phyloP scores from a whole-genome alignment of 2,329 filamentous ascomycete species.

The Aspergillus tanneri region DNA sequence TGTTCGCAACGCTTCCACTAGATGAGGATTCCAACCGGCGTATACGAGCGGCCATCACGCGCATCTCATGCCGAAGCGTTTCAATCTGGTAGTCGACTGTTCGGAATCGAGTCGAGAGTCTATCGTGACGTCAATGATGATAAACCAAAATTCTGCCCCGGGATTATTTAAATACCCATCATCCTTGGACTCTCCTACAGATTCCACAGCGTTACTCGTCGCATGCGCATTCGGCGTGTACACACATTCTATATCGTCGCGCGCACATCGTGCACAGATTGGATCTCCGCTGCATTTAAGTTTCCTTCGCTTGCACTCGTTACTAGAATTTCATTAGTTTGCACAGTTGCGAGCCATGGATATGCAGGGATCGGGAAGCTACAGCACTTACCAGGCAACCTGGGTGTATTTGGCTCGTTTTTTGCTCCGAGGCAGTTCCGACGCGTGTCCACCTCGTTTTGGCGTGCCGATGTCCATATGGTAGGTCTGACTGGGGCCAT shows the following conservation, averaged over 20 bases:
- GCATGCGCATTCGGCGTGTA: slow-evolving; percentile 63
- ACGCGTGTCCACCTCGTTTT: slow-evolving; percentile 8
- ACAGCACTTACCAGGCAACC: slow-evolving; percentile 32
- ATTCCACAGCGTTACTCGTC: not conserved
- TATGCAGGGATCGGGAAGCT: too few relatives aligned
- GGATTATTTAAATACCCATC: slow-evolving; percentile 15
- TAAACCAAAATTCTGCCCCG: slow-evolving; percentile 3
- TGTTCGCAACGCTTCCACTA: slow-evolving; percentile 6
- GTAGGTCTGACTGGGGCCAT: too few relatives aligned
- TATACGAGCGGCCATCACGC: slow-evolving; percentile 31
- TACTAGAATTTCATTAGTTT: slow-evolving; percentile 45
- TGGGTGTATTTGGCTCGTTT: slow-evolving; percentile 40
- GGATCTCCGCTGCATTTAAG: slow-evolving; percentile 72
- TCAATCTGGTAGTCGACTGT: slow-evolving; percentile 31
- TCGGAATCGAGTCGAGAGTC: slow-evolving; percentile 21
- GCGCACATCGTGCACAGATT: slow-evolving; percentile 63
- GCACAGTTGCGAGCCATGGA: not conserved
- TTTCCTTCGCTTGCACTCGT: slow-evolving; percentile 73
- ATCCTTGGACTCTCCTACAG: slow-evolving; percentile 15
- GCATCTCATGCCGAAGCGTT: slow-evolving; percentile 30
- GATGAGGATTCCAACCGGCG: slow-evolving; percentile 27
- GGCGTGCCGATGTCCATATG: not conserved
- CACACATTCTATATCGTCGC: slow-evolving; percentile 62
- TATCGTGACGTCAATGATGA: slow-evolving; percentile 9
- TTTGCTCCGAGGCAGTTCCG: slow-evolving; percentile 24